Evolutionary conservation across 1,284 basidiomycete genomes (phyloP).

Genomic region (Boletus semigastroideus): DNA sequence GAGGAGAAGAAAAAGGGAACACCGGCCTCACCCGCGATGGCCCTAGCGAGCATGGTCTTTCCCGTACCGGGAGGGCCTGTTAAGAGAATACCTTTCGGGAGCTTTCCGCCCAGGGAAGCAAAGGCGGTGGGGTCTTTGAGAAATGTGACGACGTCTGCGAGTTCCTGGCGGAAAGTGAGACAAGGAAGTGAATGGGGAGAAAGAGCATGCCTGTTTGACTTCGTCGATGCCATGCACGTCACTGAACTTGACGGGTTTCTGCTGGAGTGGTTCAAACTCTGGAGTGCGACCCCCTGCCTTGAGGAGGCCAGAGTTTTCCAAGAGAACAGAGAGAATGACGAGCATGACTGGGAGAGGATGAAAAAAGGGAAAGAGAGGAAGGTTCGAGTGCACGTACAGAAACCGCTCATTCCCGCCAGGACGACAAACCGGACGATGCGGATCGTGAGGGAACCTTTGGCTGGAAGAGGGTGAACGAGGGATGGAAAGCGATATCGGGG

Average conservation of each 20-base stretch:
- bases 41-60: constrained; percentile 94
- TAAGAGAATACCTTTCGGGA: constrained; percentile 89
- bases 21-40: constrained; percentile 96
- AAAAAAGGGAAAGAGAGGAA: neutral
- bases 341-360: constrained; percentile 58
- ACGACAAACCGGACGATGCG: constrained; percentile 63
- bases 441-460: constrained; percentile 64
- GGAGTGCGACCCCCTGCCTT: constrained; percentile 79
- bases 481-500: neutral
- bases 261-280: constrained; percentile 75
- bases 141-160: constrained; percentile 92
- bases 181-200: neutral
- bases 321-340: constrained; percentile 81
- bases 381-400: constrained; percentile 45
- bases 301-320: constrained; percentile 90
- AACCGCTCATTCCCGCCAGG: constrained; percentile 46
- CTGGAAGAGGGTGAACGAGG: constrained; percentile 36
- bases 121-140: constrained; percentile 89
- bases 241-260: constrained; percentile 82
- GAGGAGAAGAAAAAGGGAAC: constrained; percentile 91
- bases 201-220: constrained; percentile 69
- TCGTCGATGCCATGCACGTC: constrained; percentile 96
- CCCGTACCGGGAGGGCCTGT: constrained; percentile 93
- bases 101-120: constrained; percentile 83
- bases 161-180: constrained; percentile 53